phyloP scores from a whole-genome alignment of 345 rosid genomes.

The Rhodamnia argentea region DNA sequence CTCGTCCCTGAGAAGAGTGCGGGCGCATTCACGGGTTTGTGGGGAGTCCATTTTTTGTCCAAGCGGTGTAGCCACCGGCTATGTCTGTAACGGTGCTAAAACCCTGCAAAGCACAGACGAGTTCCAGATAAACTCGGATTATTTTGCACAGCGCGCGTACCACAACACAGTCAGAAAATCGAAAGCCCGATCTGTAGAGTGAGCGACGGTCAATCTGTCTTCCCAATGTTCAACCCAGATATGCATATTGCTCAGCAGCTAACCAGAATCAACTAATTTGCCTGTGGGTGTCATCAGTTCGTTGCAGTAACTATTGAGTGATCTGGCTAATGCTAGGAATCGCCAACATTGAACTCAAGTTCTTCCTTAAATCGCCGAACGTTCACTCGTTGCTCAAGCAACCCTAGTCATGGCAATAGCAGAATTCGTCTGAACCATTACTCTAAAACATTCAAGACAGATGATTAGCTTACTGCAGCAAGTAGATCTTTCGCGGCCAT shows the following conservation, averaged over 20 bases:
- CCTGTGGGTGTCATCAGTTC: background rate
- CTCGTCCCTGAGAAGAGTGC: background rate
- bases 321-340: background rate
- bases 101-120: slow-evolving; percentile 34
- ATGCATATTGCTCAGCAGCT: background rate
- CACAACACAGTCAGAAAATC: background rate
- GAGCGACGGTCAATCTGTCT: background rate
- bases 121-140: background rate
- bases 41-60: slow-evolving; percentile 71
- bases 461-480: slow-evolving; percentile 41
- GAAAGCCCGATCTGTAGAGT: background rate
- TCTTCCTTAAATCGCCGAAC: background rate
- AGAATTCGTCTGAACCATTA: background rate
- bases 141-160: background rate
- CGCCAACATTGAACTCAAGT: background rate
- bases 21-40: slow-evolving; percentile 23
- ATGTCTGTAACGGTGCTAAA: slow-evolving; percentile 50
- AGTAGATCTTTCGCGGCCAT: slow-evolving; percentile 78
- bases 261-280: background rate
- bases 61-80: slow-evolving; percentile 70
- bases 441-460: background rate
- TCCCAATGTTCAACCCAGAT: background rate
- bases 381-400: background rate
- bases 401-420: background rate
- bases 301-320: background rate